A percentile compares a stretch with the other conserved stretches of the same genome.
phyloP scores from a whole-genome alignment of 331 rosid genomes.

The Cydonia oblonga region DNA sequence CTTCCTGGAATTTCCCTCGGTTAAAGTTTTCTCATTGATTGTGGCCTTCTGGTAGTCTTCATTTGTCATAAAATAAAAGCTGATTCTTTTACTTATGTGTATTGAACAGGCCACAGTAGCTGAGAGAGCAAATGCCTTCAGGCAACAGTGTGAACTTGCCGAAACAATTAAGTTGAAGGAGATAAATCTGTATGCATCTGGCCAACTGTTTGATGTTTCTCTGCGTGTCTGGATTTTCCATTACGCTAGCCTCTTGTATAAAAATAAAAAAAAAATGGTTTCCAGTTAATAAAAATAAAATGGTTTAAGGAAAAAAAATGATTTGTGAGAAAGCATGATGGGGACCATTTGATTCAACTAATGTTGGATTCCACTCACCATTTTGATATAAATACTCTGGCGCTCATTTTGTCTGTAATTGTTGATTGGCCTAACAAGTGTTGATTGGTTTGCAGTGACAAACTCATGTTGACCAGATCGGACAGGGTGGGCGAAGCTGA shows the following conservation, averaged over 20 bases:
- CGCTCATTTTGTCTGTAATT: background rate
- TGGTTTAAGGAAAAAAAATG: too few relatives aligned
- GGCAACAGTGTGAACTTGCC: constrained; percentile 89
- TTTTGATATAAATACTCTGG: background rate
- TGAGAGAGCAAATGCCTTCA: constrained; percentile 90
- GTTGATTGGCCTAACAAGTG: background rate
- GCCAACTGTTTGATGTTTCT: background rate
- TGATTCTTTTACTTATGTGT: constrained; percentile 7
- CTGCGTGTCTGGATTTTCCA: background rate
- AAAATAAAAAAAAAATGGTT: too few relatives aligned
- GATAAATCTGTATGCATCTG: constrained; percentile 69
- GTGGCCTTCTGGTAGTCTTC: background rate
- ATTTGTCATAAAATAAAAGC: constrained; percentile 6
- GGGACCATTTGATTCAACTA: background rate
- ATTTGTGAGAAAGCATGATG: background rate
- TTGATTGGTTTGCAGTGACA: constrained; percentile 49
- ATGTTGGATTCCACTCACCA: background rate
- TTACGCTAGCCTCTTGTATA: background rate
- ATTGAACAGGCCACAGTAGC: constrained; percentile 78
- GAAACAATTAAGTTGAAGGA: constrained; percentile 93
- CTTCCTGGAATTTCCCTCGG: background rate
- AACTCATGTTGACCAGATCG: constrained; percentile 72
- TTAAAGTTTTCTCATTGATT: background rate
- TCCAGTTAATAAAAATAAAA: background rate
- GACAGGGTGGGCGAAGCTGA: constrained; percentile 86